These are phyloP conservation scores for Simplicillium aogashimaense DNA, from an alignment of 2,329 filamentous ascomycete species.

Conservation along the genomic window DNA sequence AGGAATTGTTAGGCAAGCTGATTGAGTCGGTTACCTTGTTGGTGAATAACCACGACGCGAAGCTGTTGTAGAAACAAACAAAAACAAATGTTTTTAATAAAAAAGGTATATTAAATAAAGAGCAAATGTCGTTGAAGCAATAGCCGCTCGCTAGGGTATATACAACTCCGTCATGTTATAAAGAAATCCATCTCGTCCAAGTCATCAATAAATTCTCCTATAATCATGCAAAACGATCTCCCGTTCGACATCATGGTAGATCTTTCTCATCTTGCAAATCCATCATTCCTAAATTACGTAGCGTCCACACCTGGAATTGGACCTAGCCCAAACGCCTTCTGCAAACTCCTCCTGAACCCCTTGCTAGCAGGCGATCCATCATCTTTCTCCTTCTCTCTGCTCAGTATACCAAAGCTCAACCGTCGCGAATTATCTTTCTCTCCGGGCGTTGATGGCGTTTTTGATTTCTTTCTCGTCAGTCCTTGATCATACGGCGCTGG, in stretches of 20 bases:
- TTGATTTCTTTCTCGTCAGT: conserved; percentile 26
- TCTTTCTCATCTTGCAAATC: too few species aligned
- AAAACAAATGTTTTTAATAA: background rate
- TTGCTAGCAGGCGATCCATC: conserved; percentile 22
- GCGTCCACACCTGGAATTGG: background rate
- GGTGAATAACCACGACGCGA: conserved; percentile 20
- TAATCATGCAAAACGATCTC: background rate
- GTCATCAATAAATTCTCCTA: background rate
- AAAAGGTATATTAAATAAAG: too few species aligned
- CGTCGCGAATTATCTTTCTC: conserved; percentile 23
- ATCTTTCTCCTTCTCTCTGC: conserved; percentile 23
- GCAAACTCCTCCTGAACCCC: conserved; percentile 34
- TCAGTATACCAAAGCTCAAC: conserved; percentile 37
- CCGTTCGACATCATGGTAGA: too few species aligned
- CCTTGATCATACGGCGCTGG: conserved; percentile 30
- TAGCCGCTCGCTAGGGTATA: background rate
- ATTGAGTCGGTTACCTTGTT: conserved; percentile 28
- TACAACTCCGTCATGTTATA: conserved; percentile 1
- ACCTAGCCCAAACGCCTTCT: conserved; percentile 33
- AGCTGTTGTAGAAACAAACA: conserved; percentile 9
- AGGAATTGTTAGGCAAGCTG: conserved; percentile 39
- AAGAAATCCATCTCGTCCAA: background rate
- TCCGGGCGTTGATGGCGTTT: conserved; percentile 14
- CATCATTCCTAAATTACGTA: too few species aligned
- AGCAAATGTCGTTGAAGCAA: too few species aligned